Evolutionary conservation across 2,329 filamentous ascomycete genomes (phyloP).

Genomic region (Cercospora sp.): DNA sequence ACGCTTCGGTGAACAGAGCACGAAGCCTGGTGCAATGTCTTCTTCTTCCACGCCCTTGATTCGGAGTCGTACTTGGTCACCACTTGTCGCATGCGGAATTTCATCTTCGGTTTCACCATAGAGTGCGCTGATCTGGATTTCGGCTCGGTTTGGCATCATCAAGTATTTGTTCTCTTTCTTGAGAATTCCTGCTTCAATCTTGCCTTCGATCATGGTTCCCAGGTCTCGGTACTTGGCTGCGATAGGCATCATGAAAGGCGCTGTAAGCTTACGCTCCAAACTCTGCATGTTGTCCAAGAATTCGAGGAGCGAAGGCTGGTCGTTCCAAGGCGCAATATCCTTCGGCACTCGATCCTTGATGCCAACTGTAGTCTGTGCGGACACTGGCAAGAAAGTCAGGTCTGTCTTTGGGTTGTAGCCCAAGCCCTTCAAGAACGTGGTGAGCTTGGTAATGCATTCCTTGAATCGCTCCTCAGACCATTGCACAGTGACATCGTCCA

Average conservation of each 20-base stretch:
- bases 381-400: constrained; percentile 93
- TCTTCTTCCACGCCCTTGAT: constrained; percentile 96
- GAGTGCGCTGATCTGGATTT: constrained; percentile 76
- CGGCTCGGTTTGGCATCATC: constrained; percentile 94
- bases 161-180: constrained; percentile 84
- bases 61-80: constrained; percentile 90
- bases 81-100: constrained; percentile 75
- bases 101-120: constrained; percentile 98
- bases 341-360: constrained; percentile 87
- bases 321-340: constrained; percentile 76
- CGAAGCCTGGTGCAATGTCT: constrained; percentile 92
- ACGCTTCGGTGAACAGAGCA: constrained; percentile 91
- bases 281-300: constrained; percentile 93
- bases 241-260: constrained; percentile 99
- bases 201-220: constrained; percentile 96
- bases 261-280: constrained; percentile 92
- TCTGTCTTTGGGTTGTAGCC: constrained; percentile 95
- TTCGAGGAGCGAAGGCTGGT: constrained; percentile 87
- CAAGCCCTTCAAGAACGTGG: constrained; percentile 83
- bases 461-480: constrained; percentile 93
- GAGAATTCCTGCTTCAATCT: constrained; percentile 90
- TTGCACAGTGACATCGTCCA: constrained; percentile 95
- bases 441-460: constrained; percentile 88
- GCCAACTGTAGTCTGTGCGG: constrained; percentile 79
- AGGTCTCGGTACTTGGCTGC: constrained; percentile 96